Base-by-base conservation (phyloP, 139 green algal genomes). In the Haematococcus sp. region DNA sequence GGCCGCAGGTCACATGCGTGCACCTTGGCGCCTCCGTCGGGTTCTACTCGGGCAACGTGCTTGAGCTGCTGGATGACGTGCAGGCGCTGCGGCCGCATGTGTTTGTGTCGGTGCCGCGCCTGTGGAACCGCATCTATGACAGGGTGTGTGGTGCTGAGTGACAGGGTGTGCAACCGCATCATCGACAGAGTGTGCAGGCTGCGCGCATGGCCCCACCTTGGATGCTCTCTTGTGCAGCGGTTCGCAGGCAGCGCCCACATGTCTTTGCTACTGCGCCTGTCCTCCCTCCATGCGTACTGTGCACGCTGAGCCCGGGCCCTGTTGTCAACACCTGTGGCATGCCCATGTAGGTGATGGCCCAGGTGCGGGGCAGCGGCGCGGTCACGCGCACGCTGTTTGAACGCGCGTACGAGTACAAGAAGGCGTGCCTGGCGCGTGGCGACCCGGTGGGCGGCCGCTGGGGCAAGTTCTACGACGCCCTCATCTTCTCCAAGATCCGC, bases 81-180 rank as follows among this genome's bases (percentile, higher is more conserved):
- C 46, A 78, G 71, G 77, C 73, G 40, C 74, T 87, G 2, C 59
- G 66, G 52, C 75, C 74, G 16, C 55, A 82, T 61, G 73, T 83
- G 19, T 73, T 76, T 32, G 56, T 63, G 59, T 76, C 76, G 23
- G 64, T 99, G 65, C 96, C 96, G 1, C 86, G 96, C 3, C 88
- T 99, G 70, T 98, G 88, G 86, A 98, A 98, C 82, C 88, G 96
- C 69, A 98, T 99, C 80, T 96, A 98, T 78, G 95, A 99, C 86
- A 74, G 84, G n/a, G 86, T 94, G 55, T 73, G 77, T 56, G 67
- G 44, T 3, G 22, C 66, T 3, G 19, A 40, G 67, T 25, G 28
- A 9, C 3, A n/a, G 19, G 13, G 28, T 4, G 13, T 3, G 59
- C 59, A 40, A 66, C 4, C 59, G 35, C 27, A 17, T 9, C 4